Conservation (phyloP, 2,329 filamentous ascomycete species). For the Epichloe festucae region DNA sequence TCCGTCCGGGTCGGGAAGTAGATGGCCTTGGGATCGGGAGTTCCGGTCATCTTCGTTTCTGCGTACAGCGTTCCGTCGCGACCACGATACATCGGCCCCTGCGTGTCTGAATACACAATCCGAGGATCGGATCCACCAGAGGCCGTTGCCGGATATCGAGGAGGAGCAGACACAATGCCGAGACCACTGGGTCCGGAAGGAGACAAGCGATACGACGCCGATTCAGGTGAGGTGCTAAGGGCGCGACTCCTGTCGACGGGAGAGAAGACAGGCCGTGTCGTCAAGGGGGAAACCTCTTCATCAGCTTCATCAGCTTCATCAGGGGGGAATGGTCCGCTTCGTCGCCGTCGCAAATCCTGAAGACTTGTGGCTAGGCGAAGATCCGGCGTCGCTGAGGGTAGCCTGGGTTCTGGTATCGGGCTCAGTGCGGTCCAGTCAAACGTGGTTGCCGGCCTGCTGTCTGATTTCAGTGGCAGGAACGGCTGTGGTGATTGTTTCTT, state of each 20-base stretch:
- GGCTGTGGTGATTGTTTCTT: slow-evolving; percentile 9
- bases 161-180: background rate
- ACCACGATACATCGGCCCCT: slow-evolving; percentile 22
- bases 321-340: background rate
- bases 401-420: slow-evolving; percentile 14
- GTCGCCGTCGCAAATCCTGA: slow-evolving; percentile 10
- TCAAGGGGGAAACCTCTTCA: background rate
- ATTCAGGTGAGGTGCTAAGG: slow-evolving; percentile 2
- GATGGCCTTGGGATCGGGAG: slow-evolving; percentile 22
- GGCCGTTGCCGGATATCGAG: slow-evolving; percentile 10
- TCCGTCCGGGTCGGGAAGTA: slow-evolving; percentile 25
- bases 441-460: background rate
- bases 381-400: slow-evolving; percentile 12
- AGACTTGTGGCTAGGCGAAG: slow-evolving; percentile 13
- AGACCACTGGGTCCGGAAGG: background rate
- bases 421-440: slow-evolving; percentile 3
- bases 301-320: background rate
- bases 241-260: slow-evolving; percentile 11
- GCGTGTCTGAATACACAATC: slow-evolving; percentile 20
- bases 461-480: background rate
- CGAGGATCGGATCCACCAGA: slow-evolving; percentile 17
- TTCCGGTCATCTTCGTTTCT: slow-evolving; percentile 23
- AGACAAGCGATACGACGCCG: background rate
- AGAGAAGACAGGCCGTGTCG: slow-evolving; percentile 3
- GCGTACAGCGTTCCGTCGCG: slow-evolving; percentile 28